Evolutionary conservation across 1,284 basidiomycete genomes (phyloP).

Genomic region (Cutaneotrichosporon cavernicola): DNA sequence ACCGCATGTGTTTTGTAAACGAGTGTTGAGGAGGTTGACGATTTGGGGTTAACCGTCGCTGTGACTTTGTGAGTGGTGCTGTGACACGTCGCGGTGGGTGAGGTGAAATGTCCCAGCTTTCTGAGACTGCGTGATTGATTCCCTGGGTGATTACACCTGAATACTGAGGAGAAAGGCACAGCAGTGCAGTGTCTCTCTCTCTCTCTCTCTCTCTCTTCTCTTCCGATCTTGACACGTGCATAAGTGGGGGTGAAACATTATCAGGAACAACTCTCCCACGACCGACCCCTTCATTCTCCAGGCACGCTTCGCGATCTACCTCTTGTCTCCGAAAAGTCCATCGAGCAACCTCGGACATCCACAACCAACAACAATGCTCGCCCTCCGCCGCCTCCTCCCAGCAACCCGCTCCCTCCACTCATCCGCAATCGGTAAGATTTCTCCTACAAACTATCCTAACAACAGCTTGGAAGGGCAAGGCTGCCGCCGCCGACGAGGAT

Average conservation of each 20-base stretch:
- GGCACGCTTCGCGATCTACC: constrained; percentile 6
- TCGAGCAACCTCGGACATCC: not conserved
- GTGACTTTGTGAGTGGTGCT: constrained; percentile 7
- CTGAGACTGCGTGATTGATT: no score
- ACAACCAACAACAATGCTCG: constrained; percentile 20
- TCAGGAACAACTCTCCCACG: not conserved
- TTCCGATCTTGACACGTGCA: no score
- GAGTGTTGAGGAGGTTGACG: constrained; percentile 7
- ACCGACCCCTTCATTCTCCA: not conserved
- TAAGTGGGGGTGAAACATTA: not conserved
- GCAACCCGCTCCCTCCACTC: constrained; percentile 22
- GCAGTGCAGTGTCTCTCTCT: no score
- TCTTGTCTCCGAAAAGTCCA: constrained; percentile 6
- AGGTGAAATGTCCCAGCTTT: not conserved
- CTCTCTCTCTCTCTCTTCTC: no score
- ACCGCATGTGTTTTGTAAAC: constrained; percentile 21
- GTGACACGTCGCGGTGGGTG: constrained; percentile 9
- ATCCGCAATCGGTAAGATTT: constrained; percentile 12
- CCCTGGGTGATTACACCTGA: no score
- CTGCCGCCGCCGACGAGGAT: constrained; percentile 15
- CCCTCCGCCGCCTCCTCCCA: constrained; percentile 22
- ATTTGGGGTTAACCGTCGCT: not conserved
- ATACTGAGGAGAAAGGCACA: no score
- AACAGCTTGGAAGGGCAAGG: constrained; percentile 19
- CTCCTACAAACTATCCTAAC: not conserved